These are phyloP conservation scores for Boletus coccyginus DNA, from an alignment of 768 basidiomycete species.

Conservation along the genomic window DNA sequence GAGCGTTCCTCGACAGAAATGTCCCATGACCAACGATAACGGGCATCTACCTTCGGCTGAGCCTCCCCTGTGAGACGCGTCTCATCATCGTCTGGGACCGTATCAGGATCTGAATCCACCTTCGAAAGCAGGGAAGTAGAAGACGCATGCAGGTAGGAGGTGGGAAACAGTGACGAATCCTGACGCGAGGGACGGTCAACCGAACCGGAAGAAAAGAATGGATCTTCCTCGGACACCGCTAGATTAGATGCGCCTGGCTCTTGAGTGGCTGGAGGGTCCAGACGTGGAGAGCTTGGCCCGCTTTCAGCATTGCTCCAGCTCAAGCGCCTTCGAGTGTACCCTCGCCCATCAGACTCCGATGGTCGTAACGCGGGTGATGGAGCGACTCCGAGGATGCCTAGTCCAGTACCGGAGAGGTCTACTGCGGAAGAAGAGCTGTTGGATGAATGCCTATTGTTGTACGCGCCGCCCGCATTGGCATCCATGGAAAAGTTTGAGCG, in stretches of 20 bases:
- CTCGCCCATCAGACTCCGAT: slow-evolving; percentile 31
- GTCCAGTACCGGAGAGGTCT: slow-evolving; percentile 49
- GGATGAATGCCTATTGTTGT: slow-evolving; percentile 10
- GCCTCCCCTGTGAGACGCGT: slow-evolving; percentile 54
- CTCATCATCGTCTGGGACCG: slow-evolving; percentile 56
- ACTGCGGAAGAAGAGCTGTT: slow-evolving; percentile 53
- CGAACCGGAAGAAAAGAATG: slow-evolving; percentile 41
- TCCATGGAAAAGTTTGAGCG: slow-evolving; percentile 11
- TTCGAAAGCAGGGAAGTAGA: slow-evolving; percentile 48
- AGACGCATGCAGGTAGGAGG: slow-evolving; percentile 47
- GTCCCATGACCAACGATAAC: slow-evolving; percentile 25
- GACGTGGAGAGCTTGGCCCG: slow-evolving; percentile 47
- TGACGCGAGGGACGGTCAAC: slow-evolving; percentile 32
- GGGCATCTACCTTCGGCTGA: slow-evolving; percentile 28
- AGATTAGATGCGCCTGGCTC: slow-evolving; percentile 22
- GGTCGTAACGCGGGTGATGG: slow-evolving; percentile 47
- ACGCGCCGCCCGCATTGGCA: background rate
- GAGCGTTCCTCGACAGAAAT: slow-evolving; percentile 44
- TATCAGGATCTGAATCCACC: slow-evolving; percentile 34
- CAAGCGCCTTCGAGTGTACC: slow-evolving; percentile 48
- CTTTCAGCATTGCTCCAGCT: slow-evolving; percentile 55
- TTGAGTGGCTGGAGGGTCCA: slow-evolving; percentile 28
- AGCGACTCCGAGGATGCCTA: slow-evolving; percentile 40
- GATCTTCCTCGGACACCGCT: slow-evolving; percentile 39
- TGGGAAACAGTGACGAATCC: slow-evolving; percentile 38